phyloP scores from a whole-genome alignment of 225 moss, liverwort and hornwort species.

The Sphagnum contortum region DNA sequence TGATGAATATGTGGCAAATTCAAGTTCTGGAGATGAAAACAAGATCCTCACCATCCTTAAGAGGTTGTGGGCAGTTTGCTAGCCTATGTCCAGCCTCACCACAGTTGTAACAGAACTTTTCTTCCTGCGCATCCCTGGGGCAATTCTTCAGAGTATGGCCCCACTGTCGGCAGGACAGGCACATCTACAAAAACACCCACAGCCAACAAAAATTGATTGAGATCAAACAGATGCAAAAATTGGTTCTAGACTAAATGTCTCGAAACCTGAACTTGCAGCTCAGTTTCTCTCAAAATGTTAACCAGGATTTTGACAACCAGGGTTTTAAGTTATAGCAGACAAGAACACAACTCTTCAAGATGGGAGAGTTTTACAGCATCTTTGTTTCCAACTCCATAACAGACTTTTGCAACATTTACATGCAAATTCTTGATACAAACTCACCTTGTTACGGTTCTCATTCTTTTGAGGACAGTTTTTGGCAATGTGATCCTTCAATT shows the following conservation, averaged over 20 bases:
- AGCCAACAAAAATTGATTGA: background rate
- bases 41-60: conserved; percentile 41
- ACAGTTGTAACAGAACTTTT: conserved; percentile 58
- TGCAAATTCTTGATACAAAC: background rate
- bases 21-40: background rate
- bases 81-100: conserved; percentile 54
- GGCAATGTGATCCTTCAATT: conserved; percentile 82
- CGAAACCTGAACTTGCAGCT: too few species aligned
- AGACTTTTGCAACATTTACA: too few species aligned
- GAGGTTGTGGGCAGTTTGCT: conserved; percentile 49
- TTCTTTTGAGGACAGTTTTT: conserved; percentile 78
- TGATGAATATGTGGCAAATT: too few species aligned
- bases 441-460: conserved; percentile 73
- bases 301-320: too few species aligned
- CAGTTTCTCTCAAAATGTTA: too few species aligned
- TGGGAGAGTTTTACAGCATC: too few species aligned
- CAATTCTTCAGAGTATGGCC: conserved; percentile 62
- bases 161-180: conserved; percentile 64
- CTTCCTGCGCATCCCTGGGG: conserved; percentile 51
- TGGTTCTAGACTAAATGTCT: too few species aligned
- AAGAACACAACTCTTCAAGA: too few species aligned
- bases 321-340: too few species aligned
- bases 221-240: too few species aligned
- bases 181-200: conserved; percentile 34
- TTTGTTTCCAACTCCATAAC: too few species aligned